phyloP scores from a whole-genome alignment of 768 basidiomycete species.

The Butyriboletus loyo region DNA sequence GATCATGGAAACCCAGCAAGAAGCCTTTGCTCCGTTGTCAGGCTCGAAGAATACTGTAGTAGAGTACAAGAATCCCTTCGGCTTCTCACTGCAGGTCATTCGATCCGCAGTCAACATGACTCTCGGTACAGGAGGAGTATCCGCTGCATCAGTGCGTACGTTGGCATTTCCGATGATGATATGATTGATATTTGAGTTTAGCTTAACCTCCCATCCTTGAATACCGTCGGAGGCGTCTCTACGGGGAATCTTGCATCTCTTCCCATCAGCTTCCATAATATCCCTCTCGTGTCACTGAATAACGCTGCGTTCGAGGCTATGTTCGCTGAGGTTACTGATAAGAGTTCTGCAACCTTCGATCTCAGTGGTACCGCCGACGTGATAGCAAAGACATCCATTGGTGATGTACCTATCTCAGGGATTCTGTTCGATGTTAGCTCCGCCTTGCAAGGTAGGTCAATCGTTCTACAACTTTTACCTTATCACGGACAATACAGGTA shows the following conservation, averaged over 20 bases:
- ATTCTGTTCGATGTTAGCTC: constrained; percentile 64
- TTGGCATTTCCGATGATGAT: background rate
- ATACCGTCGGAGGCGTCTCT: constrained; percentile 58
- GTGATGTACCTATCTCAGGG: constrained; percentile 60
- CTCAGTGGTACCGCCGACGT: constrained; percentile 59
- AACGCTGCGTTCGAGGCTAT: constrained; percentile 51
- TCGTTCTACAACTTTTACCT: background rate
- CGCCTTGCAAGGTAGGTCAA: constrained; percentile 44
- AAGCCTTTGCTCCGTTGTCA: constrained; percentile 59
- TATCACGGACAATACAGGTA: constrained; percentile 36
- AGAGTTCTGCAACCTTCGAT: constrained; percentile 40
- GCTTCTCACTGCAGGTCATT: constrained; percentile 67
- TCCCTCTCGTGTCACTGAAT: constrained; percentile 55
- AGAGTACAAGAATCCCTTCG: constrained; percentile 71
- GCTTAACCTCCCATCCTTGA: constrained; percentile 49
- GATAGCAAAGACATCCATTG: constrained; percentile 58
- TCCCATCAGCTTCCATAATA: constrained; percentile 52
- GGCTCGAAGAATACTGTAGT: constrained; percentile 55
- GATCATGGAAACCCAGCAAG: constrained; percentile 45
- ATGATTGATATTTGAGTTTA: constrained; percentile 19
- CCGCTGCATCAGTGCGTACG: constrained; percentile 50
- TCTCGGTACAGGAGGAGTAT: constrained; percentile 44
- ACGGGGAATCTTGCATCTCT: constrained; percentile 67
- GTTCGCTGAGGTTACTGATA: constrained; percentile 59
- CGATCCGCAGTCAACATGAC: constrained; percentile 53